These are phyloP conservation scores for Chamaenerion angustifolium DNA, from an alignment of 345 rosid species.

Conservation along the genomic window DNA sequence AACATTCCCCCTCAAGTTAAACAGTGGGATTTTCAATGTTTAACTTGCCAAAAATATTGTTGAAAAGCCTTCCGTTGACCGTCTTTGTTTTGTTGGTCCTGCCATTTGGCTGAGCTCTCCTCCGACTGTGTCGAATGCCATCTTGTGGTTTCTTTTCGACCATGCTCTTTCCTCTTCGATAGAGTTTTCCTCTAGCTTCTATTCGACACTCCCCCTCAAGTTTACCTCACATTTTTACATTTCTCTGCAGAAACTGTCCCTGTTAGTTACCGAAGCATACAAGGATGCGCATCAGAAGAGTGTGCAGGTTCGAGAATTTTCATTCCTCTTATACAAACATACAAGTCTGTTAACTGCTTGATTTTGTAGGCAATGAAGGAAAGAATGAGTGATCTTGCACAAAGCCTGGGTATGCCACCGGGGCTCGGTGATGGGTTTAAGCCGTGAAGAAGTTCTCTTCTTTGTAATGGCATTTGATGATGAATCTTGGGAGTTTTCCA, in stretches of 20 bases:
- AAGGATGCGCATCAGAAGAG: constrained; percentile 88
- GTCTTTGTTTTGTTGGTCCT: no score
- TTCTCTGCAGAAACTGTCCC: constrained; percentile 55
- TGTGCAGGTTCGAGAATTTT: constrained; percentile 31
- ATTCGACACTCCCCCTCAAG: no score
- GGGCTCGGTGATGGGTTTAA: constrained; percentile 53
- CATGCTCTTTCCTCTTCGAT: no score
- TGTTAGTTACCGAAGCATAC: constrained; percentile 75
- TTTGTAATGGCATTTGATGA: background rate
- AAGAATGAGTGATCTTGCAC: constrained; percentile 82
- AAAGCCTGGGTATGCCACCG: constrained; percentile 88
- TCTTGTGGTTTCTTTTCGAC: no score
- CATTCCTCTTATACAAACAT: no score
- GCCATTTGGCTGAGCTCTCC: no score
- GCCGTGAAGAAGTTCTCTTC: constrained; percentile 13
- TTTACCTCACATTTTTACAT: background rate
- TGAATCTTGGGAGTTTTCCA: background rate
- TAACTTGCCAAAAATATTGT: no score
- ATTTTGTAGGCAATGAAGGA: constrained; percentile 69
- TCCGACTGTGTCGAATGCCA: no score
- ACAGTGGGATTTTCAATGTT: no score
- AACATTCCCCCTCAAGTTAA: no score
- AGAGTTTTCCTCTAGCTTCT: no score
- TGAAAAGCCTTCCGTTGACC: no score
- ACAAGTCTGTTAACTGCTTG: background rate